These are phyloP conservation scores for Wickerhamia fluorescens DNA, from an alignment of 805 yeast species.

Conservation along the genomic window DNA sequence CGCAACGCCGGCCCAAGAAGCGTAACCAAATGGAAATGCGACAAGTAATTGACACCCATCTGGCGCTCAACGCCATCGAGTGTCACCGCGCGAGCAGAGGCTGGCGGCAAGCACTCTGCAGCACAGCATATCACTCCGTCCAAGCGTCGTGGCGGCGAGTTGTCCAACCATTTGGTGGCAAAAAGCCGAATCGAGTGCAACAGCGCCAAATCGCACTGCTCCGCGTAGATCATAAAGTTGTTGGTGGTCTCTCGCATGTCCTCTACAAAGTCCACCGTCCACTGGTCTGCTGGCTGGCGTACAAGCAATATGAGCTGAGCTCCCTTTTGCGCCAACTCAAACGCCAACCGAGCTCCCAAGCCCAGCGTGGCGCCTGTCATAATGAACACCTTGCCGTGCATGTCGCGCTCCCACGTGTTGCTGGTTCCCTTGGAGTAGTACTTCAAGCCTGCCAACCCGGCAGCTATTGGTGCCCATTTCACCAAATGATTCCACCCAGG, in stretches of 20 bases:
- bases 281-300: slow-evolving; percentile 53
- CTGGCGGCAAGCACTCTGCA: slow-evolving; percentile 70
- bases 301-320: slow-evolving; percentile 80
- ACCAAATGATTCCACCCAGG: slow-evolving; percentile 68
- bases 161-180: slow-evolving; percentile 93
- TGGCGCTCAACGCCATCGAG: slow-evolving; percentile 84
- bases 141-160: slow-evolving; percentile 79
- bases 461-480: slow-evolving; percentile 44
- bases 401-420: slow-evolving; percentile 88
- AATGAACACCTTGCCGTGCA: slow-evolving; percentile 82
- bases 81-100: slow-evolving; percentile 56
- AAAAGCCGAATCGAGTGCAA: slow-evolving; percentile 74
- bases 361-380: slow-evolving; percentile 96
- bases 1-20: slow-evolving; percentile 76
- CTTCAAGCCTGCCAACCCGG: slow-evolving; percentile 45
- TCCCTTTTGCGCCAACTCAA: slow-evolving; percentile 70
- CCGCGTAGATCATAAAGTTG: slow-evolving; percentile 82
- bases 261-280: slow-evolving; percentile 75
- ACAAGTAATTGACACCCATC: slow-evolving; percentile 73
- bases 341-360: slow-evolving; percentile 68
- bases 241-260: slow-evolving; percentile 65
- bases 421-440: slow-evolving; percentile 70
- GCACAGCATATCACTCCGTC: slow-evolving; percentile 91
- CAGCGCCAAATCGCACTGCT: slow-evolving; percentile 73
- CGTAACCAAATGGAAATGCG: slow-evolving; percentile 74